Percentiles rank a stretch among this genome's conserved stretches.
These are phyloP conservation scores for Kurtzmaniella quercitrusa DNA, from an alignment of 1,139 yeast species.

Conservation along the genomic window DNA sequence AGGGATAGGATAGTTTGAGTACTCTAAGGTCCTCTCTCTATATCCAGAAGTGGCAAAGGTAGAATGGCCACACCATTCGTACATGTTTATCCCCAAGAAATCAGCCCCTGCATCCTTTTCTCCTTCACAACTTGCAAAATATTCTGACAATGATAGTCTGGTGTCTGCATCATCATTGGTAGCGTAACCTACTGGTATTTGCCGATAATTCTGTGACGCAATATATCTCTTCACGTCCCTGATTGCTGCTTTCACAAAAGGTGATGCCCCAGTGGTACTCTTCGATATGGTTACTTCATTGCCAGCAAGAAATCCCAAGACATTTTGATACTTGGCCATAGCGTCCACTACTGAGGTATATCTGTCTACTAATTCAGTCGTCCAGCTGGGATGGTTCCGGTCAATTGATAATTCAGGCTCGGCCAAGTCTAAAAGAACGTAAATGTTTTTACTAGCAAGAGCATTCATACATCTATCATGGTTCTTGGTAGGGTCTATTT, in stretches of 20 bases:
- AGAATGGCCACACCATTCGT: conserved; percentile 68
- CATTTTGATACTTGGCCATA: conserved; percentile 43
- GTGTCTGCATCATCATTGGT: conserved; percentile 55
- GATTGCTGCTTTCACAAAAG: conserved; percentile 60
- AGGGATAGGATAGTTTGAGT: conserved; percentile 46
- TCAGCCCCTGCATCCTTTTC: conserved; percentile 29
- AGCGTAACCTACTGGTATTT: conserved; percentile 59
- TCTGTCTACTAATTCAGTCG: conserved; percentile 26
- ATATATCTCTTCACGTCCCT: conserved; percentile 54
- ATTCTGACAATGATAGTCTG: conserved; percentile 41
- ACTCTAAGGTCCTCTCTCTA: conserved; percentile 48
- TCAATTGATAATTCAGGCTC: conserved; percentile 51
- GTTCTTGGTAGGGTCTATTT: conserved; percentile 44
- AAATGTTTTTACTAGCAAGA: conserved; percentile 49
- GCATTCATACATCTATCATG: conserved; percentile 57
- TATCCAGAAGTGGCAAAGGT: conserved; percentile 54
- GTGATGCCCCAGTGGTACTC: conserved; percentile 47
- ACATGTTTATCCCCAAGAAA: conserved; percentile 58
- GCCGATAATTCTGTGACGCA: conserved; percentile 34
- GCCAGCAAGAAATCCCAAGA: conserved; percentile 58
- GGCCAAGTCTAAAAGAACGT: conserved; percentile 50
- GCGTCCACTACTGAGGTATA: conserved; percentile 49
- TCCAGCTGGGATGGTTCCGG: conserved; percentile 49
- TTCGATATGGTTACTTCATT: conserved; percentile 55
- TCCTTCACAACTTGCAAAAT: conserved; percentile 43